These are phyloP conservation scores for Malus hybrid DNA, from an alignment of 331 rosid genomes.

Conservation along the genomic window DNA sequence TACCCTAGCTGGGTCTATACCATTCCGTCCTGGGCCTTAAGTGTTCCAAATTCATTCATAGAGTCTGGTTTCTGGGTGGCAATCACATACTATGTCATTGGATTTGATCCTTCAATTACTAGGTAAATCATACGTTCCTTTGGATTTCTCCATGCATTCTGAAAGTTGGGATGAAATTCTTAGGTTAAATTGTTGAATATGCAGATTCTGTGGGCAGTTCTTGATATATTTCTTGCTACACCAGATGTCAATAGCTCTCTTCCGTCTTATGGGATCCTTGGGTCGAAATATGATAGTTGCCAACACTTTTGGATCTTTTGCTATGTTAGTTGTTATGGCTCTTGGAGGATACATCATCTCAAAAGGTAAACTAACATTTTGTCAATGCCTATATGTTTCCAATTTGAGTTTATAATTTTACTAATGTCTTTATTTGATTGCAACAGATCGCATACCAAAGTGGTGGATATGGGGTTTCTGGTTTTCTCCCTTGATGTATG, in stretches of 20 bases:
- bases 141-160: slow-evolving; percentile 9
- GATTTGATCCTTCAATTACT: slow-evolving; percentile 81
- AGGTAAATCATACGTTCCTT: slow-evolving; percentile 42
- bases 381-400: slow-evolving; percentile 14
- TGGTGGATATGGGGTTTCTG: slow-evolving; percentile 99
- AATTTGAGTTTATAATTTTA: background rate
- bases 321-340: slow-evolving; percentile 97
- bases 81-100: slow-evolving; percentile 77
- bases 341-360: slow-evolving; percentile 94
- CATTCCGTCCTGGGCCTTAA: slow-evolving; percentile 86
- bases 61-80: slow-evolving; percentile 97
- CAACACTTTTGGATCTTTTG: slow-evolving; percentile 96
- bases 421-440: slow-evolving; percentile 20
- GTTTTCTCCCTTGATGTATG: slow-evolving; percentile 98
- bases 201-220: slow-evolving; percentile 81
- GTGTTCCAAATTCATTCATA: slow-evolving; percentile 74
- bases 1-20: slow-evolving; percentile 97
- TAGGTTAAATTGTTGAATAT: slow-evolving; percentile 20
- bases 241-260: slow-evolving; percentile 95
- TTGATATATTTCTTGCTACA: slow-evolving; percentile 80
- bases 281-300: slow-evolving; percentile 96
- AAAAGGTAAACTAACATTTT: slow-evolving; percentile 44
- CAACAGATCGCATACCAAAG: slow-evolving; percentile 66
- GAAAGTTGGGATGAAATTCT: slow-evolving; percentile 19
- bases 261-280: slow-evolving; percentile 95